Base-by-base conservation (phyloP, 768 basidiomycete species). In the Panaeolus cyanescens region DNA sequence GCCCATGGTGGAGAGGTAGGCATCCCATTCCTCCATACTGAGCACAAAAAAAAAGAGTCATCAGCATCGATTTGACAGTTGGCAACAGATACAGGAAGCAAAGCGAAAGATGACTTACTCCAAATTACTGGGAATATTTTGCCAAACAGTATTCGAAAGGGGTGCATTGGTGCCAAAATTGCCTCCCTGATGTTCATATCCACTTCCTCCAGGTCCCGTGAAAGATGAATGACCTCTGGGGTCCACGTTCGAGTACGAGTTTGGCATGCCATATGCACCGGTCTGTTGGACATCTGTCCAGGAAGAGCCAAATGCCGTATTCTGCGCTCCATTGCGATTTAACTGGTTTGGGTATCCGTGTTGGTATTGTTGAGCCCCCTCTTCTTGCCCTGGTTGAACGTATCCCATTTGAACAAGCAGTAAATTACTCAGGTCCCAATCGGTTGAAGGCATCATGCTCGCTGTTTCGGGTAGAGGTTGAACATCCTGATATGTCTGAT, bases 91-190 rank as follows among this genome's bases (percentile, higher is more conserved):
- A 50, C 25, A 28, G 45, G 45, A 50, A 42, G 22, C 39, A 50
- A 28, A 50, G 45, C 13, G 15, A 33, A 42, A n/a, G 20, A 32
- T 20, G 22, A 71, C 81, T 67, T 62, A 85, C 85, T 81, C 81
- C 63, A 84, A 85, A 13, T 80, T 77, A 36, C 77, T 74, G 8
- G 85, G 85, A 50, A 50, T 50, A 13, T 50, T 50, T 28, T 25
- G 22, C 45, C 45, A 50, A 33, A 83, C 81, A 62, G 77, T 76
- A 83, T 73, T 60, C 81, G 78, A 37, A 77, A 75, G 50, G 76
- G 70, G 56, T 81, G 40, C 17, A 61, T 33, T 28, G 33, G 58
- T 34, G 42, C 20, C 40, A 57, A 32, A 42, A 22, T 25, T 50
- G 32, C 36, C 31, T 20, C 60, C 32, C 34, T 32, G 58, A 32